Percentiles rank a stretch among this genome's conserved stretches.
phyloP scores from a whole-genome alignment of 169 alveolate genomes.

The Condylostoma magnum region DNA sequence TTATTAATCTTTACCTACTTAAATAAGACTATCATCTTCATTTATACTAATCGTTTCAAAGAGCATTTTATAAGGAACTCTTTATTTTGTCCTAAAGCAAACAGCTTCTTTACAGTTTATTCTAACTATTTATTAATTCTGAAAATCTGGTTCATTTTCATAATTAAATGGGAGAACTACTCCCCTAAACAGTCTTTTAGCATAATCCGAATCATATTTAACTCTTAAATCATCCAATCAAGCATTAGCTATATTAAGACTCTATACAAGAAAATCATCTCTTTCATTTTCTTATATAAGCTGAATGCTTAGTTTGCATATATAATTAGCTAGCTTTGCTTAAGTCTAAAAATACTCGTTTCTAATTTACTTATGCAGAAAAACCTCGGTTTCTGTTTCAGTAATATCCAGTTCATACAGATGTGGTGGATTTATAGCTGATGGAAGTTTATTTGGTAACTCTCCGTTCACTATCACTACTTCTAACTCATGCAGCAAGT shows the following conservation, averaged over 20 bases:
- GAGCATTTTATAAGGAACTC: constrained; percentile 27
- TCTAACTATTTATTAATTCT: not conserved
- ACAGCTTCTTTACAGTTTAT: not conserved
- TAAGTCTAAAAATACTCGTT: not conserved
- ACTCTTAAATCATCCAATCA: too few species aligned
- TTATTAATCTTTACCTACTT: not conserved
- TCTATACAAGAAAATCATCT: too few species aligned
- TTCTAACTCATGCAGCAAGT: constrained; percentile 4
- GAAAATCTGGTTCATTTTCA: not conserved
- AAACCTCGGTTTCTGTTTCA: constrained; percentile 22
- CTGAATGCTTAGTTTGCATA: too few species aligned
- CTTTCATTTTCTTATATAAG: too few species aligned
- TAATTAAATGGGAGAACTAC: constrained; percentile 2
- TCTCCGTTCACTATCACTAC: constrained; percentile 23
- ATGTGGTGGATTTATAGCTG: constrained; percentile 15
- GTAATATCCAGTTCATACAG: not conserved
- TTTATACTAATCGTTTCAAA: not conserved
- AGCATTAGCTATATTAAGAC: too few species aligned
- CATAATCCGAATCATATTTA: constrained; percentile 10
- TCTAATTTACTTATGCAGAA: not conserved
- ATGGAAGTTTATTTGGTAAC: not conserved
- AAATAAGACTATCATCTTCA: not conserved
- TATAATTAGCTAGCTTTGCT: not conserved
- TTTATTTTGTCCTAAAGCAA: constrained; percentile 21
- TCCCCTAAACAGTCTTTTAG: constrained; percentile 23